phyloP scores from a whole-genome alignment of 2,329 filamentous ascomycete species.

The Dissoconium aciculare region DNA sequence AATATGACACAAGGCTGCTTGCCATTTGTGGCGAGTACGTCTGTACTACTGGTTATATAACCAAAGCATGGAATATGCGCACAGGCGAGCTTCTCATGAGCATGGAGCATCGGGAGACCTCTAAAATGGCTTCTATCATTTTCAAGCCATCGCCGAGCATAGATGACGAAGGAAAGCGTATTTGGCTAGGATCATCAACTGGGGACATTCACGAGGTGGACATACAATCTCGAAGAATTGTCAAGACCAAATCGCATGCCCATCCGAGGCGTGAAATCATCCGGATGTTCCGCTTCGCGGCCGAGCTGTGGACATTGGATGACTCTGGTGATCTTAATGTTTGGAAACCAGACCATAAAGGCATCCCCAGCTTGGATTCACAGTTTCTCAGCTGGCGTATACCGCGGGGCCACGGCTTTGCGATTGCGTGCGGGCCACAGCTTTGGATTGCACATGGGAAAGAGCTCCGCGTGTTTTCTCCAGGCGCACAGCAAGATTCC shows the following conservation, averaged over 20 bases:
- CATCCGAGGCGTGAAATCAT: conserved; percentile 68
- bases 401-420: conserved; percentile 71
- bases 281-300: conserved; percentile 71
- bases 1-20: conserved; percentile 74
- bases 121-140: conserved; percentile 63
- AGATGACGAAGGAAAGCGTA: conserved; percentile 60
- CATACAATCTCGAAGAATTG: conserved; percentile 54
- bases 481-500: conserved; percentile 49
- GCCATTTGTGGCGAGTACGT: conserved; percentile 79
- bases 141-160: conserved; percentile 74
- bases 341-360: conserved; percentile 64
- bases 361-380: conserved; percentile 57
- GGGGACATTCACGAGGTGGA: conserved; percentile 88
- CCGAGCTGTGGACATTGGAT: conserved; percentile 88
- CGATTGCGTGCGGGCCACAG: conserved; percentile 68
- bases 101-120: conserved; percentile 67
- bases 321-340: conserved; percentile 75
- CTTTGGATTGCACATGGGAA: conserved; percentile 83
- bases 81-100: conserved; percentile 73
- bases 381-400: conserved; percentile 65
- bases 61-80: conserved; percentile 71
- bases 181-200: conserved; percentile 83
- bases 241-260: conserved; percentile 52
- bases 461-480: conserved; percentile 70
- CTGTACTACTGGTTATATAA: conserved; percentile 75